Evolutionary conservation across 208 protist species (phyloP), one percentile per base, ranked within the genome.

Genomic region (Wallacemonas sp.): DNA sequence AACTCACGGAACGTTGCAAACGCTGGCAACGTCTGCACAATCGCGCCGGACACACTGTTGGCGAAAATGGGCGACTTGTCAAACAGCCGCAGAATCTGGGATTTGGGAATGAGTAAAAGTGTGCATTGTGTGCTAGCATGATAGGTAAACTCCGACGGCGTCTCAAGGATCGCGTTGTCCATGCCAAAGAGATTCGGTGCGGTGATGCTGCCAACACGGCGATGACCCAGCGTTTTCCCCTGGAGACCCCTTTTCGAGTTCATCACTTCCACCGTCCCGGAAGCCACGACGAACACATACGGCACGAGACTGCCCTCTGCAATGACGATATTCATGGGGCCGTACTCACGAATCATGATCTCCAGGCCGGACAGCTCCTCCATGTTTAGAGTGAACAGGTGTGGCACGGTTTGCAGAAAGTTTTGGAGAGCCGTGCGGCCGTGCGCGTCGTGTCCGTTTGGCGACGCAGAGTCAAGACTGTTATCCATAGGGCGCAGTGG

Each of bases 241-340:
- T 79, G 75, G 39, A 88, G 71, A 5, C 86, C 86, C 31, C 75
- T 82, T 62, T 81, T 90, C 8, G 87, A 83, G 72, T 91, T 91
- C 79, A 94, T 91, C 63, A 94, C 88, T 58, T 94, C 84, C 22
- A 94, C 82, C 0, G 82, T 90, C 36, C 88, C 88, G 2, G 84
- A 91, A 2, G 82, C 88, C 6, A 94, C 55, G 6, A 94, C 84
- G 68, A 88, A 94, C 19, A 94, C 78, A 58, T 94, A 85, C 72
- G 88, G 70, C 21, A 94, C 73, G 14, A 75, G 46, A 41, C 62
- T 56, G 0, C 88, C 84, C 36, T 91, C 84, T 42, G 91, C 84
- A 34, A 91, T 80, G 62, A 94, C 81, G 58, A 88, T 75, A 62
- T 94, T 79, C 77, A 94, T 84, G 41, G 75, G 77, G n/a, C 87